These are phyloP conservation scores for Ascobolus immersus DNA, from an alignment of 495 filamentous ascomycete species.

Conservation along the genomic window DNA sequence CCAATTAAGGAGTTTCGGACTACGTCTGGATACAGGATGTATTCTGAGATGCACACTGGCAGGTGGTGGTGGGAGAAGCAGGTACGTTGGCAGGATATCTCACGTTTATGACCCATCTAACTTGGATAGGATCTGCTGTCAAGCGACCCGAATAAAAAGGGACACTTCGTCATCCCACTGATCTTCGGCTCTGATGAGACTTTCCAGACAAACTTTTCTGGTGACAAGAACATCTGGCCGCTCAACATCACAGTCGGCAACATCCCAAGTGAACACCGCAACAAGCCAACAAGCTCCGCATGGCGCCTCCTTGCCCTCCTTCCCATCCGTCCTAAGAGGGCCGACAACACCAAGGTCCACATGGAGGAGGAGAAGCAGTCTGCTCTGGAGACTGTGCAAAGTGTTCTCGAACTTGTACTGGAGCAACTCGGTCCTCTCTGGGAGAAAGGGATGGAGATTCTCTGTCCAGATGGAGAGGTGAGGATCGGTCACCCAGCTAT, in stretches of 20 bases:
- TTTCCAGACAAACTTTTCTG: slow-evolving; percentile 1
- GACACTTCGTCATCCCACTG: background rate
- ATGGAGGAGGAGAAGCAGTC: too few relatives aligned
- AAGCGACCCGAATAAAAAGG: background rate
- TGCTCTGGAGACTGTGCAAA: too few relatives aligned
- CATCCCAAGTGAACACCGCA: background rate
- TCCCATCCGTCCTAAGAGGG: background rate
- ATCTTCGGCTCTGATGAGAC: background rate
- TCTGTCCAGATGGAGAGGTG: too few relatives aligned
- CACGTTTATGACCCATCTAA: background rate
- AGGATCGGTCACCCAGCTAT: too few relatives aligned
- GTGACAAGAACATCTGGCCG: background rate
- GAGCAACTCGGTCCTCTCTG: too few relatives aligned
- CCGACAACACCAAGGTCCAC: background rate
- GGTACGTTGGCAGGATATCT: background rate
- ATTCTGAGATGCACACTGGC: slow-evolving; percentile 1
- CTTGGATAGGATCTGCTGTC: background rate
- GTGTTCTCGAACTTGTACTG: too few relatives aligned
- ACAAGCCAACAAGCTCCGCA: background rate
- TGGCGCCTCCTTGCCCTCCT: background rate
- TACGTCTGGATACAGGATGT: too few relatives aligned
- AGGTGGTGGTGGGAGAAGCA: background rate
- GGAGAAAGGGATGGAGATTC: too few relatives aligned
- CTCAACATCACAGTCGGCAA: background rate
- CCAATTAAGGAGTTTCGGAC: too few relatives aligned